Evolutionary conservation across 2,329 filamentous ascomycete species (phyloP).

Genomic region (Pseudogymnoascus sp.): DNA sequence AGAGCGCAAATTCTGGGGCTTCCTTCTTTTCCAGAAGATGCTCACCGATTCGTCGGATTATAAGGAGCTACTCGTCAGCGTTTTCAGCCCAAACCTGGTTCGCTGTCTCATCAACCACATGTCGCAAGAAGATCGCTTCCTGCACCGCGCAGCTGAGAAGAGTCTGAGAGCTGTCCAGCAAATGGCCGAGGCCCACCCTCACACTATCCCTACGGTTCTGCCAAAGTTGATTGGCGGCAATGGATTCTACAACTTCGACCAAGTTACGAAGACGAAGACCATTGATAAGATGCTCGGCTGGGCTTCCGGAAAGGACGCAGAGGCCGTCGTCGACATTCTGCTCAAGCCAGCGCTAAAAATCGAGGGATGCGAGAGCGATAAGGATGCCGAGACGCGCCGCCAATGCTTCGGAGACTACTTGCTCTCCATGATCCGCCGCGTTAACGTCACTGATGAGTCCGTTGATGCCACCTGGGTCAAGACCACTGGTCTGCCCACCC

Average conservation of each 20-base stretch:
- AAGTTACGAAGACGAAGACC: constrained; percentile 76
- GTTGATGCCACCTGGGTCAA: constrained; percentile 19
- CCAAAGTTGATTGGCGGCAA: constrained; percentile 59
- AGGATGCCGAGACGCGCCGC: constrained; percentile 24
- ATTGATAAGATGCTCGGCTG: constrained; percentile 48
- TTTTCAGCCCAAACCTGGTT: constrained; percentile 81
- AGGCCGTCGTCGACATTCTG: constrained; percentile 39
- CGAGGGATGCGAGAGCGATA: constrained; percentile 26
- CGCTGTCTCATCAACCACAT: constrained; percentile 76
- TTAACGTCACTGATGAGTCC: constrained; percentile 19
- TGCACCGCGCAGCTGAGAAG: constrained; percentile 71
- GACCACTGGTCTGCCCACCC: constrained; percentile 20
- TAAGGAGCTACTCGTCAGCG: constrained; percentile 39
- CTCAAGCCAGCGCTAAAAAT: constrained; percentile 34
- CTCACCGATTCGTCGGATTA: constrained; percentile 46
- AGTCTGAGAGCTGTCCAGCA: constrained; percentile 63
- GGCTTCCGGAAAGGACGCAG: constrained; percentile 22
- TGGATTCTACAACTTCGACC: constrained; percentile 74
- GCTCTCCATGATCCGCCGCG: constrained; percentile 22
- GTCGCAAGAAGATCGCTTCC: constrained; percentile 64
- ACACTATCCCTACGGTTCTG: constrained; percentile 51
- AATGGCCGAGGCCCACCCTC: constrained; percentile 52
- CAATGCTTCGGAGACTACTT: constrained; percentile 27
- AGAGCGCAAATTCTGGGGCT: constrained; percentile 85
- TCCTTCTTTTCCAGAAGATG: constrained; percentile 75